Evolutionary conservation across 176 grass and related monocot genomes (phyloP), one percentile per base, ranked within the genome.

Genomic region (Juncus inflexus): DNA sequence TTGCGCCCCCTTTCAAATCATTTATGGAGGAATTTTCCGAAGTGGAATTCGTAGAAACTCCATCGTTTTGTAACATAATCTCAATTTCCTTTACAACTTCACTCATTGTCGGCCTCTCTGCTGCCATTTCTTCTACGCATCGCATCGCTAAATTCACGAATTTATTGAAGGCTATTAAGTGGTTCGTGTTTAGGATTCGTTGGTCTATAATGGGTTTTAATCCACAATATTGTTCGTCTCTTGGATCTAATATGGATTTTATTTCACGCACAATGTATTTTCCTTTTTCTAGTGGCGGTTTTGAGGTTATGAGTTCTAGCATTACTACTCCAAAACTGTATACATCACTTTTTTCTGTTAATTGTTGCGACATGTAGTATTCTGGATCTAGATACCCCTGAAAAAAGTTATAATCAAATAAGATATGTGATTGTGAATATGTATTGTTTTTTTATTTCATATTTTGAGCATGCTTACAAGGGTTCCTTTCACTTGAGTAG

Each of bases 381-480:
- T 96, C 92, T 12, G 92, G 92, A 66, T 96, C 92, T 67, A 96
- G 74, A 67, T 96, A 99, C 3, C 89, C 94, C 94, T 99, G 89
- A 64, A 11, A 69, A 69, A 35, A 47, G 43, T 47, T 9, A 47
- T 47, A 47, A 47, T 28, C 82, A 83, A 38, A 66, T 37, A 6
- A 49, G 47, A 16, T 56, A 58, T 14, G 41, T 28, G 68, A 36
- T 40, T 56, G 14, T 7, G 40, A 37, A 54, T 8, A 51, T 1
- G 3, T 63, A 9, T 45, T 67, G 42, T 59, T 57, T 61, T 35
- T 10, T 73, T 61, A 16, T 40, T 28, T 78, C 55, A 41, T 35
- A 7, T 4, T 42, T 51, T 40, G 11, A 13, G 9, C 9, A n/a
- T 53, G 65, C 55, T 42, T 72, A 99, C 94, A 75, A 99, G 19